phyloP scores from a whole-genome alignment of 2,329 filamentous ascomycete species.

The Fusarium algeriense region DNA sequence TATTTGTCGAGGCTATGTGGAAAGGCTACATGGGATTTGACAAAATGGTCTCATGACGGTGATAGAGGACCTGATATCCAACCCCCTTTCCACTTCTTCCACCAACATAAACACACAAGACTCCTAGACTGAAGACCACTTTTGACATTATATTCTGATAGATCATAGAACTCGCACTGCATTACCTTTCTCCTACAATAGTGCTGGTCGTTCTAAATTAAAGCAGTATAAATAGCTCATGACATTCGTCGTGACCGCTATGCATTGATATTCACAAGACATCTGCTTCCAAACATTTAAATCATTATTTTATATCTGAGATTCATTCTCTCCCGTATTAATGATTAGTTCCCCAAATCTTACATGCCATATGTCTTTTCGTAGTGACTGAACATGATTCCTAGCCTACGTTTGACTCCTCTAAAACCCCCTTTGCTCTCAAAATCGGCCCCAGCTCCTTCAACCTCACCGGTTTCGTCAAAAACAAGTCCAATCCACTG shows the following conservation, averaged over 20 bases:
- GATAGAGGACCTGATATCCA: not conserved
- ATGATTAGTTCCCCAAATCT: no score
- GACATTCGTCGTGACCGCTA: not conserved
- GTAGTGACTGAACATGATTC: no score
- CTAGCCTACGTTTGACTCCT: constrained; percentile 22
- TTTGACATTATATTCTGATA: no score
- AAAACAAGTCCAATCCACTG: constrained; percentile 65
- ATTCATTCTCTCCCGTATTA: not conserved
- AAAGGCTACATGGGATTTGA: not conserved
- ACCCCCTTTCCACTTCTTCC: no score
- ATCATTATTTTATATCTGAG: not conserved
- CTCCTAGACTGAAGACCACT: no score
- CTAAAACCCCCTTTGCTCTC: constrained; percentile 30
- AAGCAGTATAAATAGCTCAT: not conserved
- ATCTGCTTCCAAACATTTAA: not conserved
- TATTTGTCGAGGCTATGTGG: not conserved
- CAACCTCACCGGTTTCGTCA: constrained; percentile 65
- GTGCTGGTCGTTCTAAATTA: not conserved
- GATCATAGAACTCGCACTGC: not conserved
- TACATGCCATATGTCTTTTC: not conserved
- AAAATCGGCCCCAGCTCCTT: constrained; percentile 52
- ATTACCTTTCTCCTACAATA: no score
- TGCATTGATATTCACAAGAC: not conserved
- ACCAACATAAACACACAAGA: no score
- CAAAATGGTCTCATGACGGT: not conserved